Base-by-base conservation (phyloP, 2,329 filamentous ascomycete species). In the Lizonia empirigonia region DNA sequence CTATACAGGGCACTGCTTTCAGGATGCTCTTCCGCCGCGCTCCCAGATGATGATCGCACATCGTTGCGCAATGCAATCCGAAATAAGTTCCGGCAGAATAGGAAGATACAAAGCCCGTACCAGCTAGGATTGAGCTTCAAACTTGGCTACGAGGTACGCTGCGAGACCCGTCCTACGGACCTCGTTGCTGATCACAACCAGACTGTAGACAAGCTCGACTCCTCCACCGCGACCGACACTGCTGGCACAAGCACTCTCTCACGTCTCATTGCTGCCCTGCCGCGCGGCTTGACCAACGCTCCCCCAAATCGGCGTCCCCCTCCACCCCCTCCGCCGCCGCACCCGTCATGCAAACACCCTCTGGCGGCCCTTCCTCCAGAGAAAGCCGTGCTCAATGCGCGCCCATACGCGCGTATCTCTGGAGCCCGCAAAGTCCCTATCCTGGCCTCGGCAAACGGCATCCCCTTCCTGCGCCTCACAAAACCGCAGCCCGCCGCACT, bases 1-100 rank as follows among this genome's bases (percentile, higher is more conserved):
- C 83, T 93, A 39, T 92, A 87, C 74, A 82, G 86, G 56, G 85
- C 87, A 27, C 82, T 93, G 47, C 74, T 91, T 44, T 79, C 79
- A 55, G 80, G 84, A 72, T 84, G 79, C 51, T 70, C 76, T 23
- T 76, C 72, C 32, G 73, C 88, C 26, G 74, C 80, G 1, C 73
- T 89, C 1, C 79, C 82, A 1, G 62, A 76, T 65, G 75, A 82
- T 37, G 64, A 81, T 15, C 65, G 64, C 50, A 73, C 79, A 49
- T 82, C 83, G 0, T 72, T 90, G 45, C 74, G 76, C 42, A 78
- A 82, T 48, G 74, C 88, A 4, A 75, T 91, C 36, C 81, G 80
- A 49, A 83, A 81, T 56, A 78, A 81, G 49, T 91, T 92, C 69
- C 77, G 74, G 41, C 79, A 80, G 49, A 86, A 90, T 68, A 75